Base-by-base conservation (phyloP, 1,284 basidiomycete genomes). In the Marasmius tenuissimus region DNA sequence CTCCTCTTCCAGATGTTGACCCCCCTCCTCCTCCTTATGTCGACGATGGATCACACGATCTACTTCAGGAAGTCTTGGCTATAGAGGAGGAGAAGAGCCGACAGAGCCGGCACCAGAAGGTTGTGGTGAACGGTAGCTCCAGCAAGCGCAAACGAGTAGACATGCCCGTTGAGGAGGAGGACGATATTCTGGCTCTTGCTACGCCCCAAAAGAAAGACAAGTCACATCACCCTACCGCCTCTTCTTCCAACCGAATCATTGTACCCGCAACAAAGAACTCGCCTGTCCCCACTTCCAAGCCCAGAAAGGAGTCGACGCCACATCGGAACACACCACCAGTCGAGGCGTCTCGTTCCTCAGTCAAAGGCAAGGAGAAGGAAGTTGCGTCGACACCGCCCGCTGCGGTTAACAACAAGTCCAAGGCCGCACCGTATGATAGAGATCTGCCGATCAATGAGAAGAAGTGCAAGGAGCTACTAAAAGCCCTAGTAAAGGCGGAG, bases 401-500 rank as follows among this genome's bases (percentile, higher is more conserved):
- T n/a, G 69, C 75, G 5, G 71, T 75, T 50, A 72, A 68, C 49
- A 57, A 78, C 20, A 85, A 82, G 66, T 50, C 76, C 40, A 83
- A 81, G 68, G 84, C 81, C 68, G 61, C 75, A 14, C 6, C 77
- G 11, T 69, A 72, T n/a, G 64, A 67, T 18, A 73, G 75, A 50
- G 63, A 74, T 0, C 84, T 79, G 11, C 83, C 88, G 7, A 75
- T 93, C 69, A 91, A 88, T 71, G 86, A 86, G 70, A 92, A 87
- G 80, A 95, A 95, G 72, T 93, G 90, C 69, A 89, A 84, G 71
- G 86, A 88, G 1, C 72, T 97, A 27, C 69, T 98, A 65, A 87
- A 84, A 69, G 76, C 70, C 34, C 70, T 98, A 34, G 74, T 80
- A 62, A 92, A 87, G 72, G 74, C 91, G 37, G 84, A 88, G 0